Conservation (phyloP, 805 yeast species). For the Kodamaea restingae region DNA sequence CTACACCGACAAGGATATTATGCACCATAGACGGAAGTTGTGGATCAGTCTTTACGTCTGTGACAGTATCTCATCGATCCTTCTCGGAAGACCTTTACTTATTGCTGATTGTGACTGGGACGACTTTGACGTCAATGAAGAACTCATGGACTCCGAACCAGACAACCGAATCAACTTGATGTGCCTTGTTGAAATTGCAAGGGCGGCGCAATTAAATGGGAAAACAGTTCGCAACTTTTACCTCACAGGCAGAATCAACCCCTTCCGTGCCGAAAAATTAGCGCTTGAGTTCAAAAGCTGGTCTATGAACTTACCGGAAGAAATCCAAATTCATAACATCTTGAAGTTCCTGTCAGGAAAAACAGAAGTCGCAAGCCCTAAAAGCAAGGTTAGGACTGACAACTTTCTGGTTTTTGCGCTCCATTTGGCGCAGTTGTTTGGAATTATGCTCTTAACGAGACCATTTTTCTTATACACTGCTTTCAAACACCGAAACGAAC, state of each 20-base stretch:
- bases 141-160: slow-evolving; percentile 10
- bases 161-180: slow-evolving; percentile 13
- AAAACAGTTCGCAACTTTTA: slow-evolving; percentile 30
- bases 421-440: slow-evolving; percentile 35
- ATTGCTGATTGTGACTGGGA: slow-evolving; percentile 39
- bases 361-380: slow-evolving; percentile 2
- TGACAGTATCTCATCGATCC: slow-evolving; percentile 30
- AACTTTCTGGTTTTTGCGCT: slow-evolving; percentile 25
- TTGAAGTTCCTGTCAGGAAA: slow-evolving; percentile 10
- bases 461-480: slow-evolving; percentile 39
- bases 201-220: slow-evolving; percentile 26
- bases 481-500: slow-evolving; percentile 5
- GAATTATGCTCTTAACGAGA: slow-evolving; percentile 34
- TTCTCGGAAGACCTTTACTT: slow-evolving; percentile 35
- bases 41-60: slow-evolving; percentile 32
- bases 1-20: slow-evolving; percentile 23
- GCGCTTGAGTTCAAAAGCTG: slow-evolving; percentile 34
- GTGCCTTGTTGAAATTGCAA: slow-evolving; percentile 26
- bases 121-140: slow-evolving; percentile 23
- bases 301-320: slow-evolving; percentile 29
- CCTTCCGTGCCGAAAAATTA: slow-evolving; percentile 27
- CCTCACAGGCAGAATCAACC: slow-evolving; percentile 26
- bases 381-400: slow-evolving; percentile 9
- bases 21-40: slow-evolving; percentile 29
- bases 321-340: slow-evolving; percentile 22